These are phyloP conservation scores for Globisporangium nunn DNA, from an alignment of 352 stramenopile genomes.

Conservation along the genomic window DNA sequence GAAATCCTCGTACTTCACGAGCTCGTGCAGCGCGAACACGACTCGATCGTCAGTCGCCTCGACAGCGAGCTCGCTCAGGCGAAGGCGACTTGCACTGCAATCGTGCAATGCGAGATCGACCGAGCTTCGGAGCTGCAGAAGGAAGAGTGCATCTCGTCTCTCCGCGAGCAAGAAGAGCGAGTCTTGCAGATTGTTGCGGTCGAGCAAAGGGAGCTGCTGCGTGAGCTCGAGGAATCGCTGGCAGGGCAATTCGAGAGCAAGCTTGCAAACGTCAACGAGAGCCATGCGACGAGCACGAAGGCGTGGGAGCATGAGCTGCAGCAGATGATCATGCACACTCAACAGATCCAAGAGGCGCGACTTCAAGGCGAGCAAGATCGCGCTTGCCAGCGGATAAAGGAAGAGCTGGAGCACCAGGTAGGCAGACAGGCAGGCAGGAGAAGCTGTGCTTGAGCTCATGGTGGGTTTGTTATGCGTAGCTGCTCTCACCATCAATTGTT, in stretches of 20 bases:
- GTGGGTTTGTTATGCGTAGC: not conserved
- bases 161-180: not conserved
- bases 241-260: not conserved
- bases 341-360: not conserved
- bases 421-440: too few species aligned
- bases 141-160: not conserved
- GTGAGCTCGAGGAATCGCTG: not conserved
- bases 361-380: not conserved
- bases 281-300: not conserved
- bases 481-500: not conserved
- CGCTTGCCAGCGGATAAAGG: conserved; percentile 1
- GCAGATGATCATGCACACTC: not conserved
- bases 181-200: not conserved
- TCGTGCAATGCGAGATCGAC: not conserved
- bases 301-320: not conserved
- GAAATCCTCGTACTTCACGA: conserved; percentile 36
- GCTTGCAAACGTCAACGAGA: not conserved
- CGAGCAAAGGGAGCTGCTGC: not conserved
- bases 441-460: too few species aligned
- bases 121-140: not conserved
- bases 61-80: not conserved
- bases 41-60: not conserved
- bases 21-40: conserved; percentile 20
- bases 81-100: not conserved
- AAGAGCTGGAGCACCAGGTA: conserved; percentile 10